Evolutionary conservation across 306 rosid species (phyloP).

Genomic region (Acacia acuminata): DNA sequence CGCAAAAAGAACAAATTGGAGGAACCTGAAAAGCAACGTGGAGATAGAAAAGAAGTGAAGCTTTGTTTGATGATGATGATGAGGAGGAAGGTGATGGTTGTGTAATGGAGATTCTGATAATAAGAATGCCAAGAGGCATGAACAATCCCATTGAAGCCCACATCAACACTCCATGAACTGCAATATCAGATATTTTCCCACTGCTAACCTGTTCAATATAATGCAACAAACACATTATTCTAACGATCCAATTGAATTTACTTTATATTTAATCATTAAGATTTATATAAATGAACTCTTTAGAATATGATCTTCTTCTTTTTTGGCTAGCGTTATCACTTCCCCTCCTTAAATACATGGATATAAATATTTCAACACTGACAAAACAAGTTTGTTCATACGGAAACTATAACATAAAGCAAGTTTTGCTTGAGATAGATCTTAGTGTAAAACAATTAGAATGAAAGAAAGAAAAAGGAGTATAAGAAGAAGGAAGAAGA

Average conservation of each 20-base stretch:
- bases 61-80: constrained; percentile 42
- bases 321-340: background rate
- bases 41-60: constrained; percentile 69
- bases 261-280: background rate
- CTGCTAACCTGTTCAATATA: constrained; percentile 53
- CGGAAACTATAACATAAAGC: background rate
- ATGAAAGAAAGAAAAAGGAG: background rate
- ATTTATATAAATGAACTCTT: background rate
- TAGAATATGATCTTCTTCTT: background rate
- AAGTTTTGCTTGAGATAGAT: background rate
- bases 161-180: constrained; percentile 78
- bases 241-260: background rate
- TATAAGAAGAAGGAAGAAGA: background rate
- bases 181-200: constrained; percentile 57
- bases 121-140: constrained; percentile 82
- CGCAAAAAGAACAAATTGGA: constrained; percentile 8
- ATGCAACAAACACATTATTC: background rate
- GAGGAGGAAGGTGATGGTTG: constrained; percentile 51
- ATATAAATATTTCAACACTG: background rate
- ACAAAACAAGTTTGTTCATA: too few relatives aligned
- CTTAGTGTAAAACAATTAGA: background rate
- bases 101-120: constrained; percentile 59
- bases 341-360: background rate
- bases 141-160: constrained; percentile 88
- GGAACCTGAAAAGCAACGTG: constrained; percentile 84